Base-by-base conservation (phyloP, 805 yeast species). In the Cyberlindnera maclurae region DNA sequence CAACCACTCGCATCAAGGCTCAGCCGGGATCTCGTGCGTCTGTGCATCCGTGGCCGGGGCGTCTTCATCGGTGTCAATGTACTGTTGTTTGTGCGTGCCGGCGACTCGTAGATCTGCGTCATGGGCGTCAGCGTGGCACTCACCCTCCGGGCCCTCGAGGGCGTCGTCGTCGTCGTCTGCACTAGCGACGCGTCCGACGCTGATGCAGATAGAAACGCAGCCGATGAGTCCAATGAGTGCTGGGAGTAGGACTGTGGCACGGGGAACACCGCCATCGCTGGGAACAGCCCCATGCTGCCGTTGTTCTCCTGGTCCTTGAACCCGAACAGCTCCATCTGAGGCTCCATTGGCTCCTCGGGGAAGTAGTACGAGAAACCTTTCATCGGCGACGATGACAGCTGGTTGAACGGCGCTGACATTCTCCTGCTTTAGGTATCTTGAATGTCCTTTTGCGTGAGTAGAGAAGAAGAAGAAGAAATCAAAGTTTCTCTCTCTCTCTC, bases 21-120 rank as follows among this genome's bases (percentile, higher is more conserved):
- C 24, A 65, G 48, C 31, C 69, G 49, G 3, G 72, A 67, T 33
- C 67, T 51, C 3, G 72, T 61, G 37, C 73, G 49, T 20, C 59
- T 50, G 46, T 69, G 74, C 29, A 49, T 56, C 37, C 13, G 34
- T 7, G 39, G 31, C n/a, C 10, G 43, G 33, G 18, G 37, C 20
- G 15, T 15, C 22, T 16, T 27, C 15, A 9, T 29, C 15, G 5
- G 38, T 13, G 24, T 20, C 24, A n/a, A n/a, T n/a, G n/a, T n/a
- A n/a, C n/a, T n/a, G n/a, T n/a, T n/a, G n/a, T n/a, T n/a, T n/a
- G n/a, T 28, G 37, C 41, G 31, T 3, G 11, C 15, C n/a, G 49
- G 49, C 10, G 46, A 38, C 38, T 45, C 45, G 34, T 29, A 41
- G n/a, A 45, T 41, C 34, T 43, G 44, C 11, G 49, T 43, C 15